Conservation (phyloP, 306 rosid species). For the Lotus japonicus region DNA sequence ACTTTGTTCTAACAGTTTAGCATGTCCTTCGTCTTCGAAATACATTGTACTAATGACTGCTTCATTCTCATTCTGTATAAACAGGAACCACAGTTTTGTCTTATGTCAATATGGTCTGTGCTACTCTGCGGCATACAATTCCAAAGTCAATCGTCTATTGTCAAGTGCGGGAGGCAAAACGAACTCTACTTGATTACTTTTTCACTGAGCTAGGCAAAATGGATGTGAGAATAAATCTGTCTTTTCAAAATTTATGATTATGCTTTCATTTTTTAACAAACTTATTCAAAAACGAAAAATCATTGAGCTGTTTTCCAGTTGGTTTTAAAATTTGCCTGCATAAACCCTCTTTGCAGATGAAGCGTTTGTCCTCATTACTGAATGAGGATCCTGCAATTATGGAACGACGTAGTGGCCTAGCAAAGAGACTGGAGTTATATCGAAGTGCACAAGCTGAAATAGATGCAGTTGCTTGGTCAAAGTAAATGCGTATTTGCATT, state of each 20-base stretch:
- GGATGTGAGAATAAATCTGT: slow-evolving; percentile 47
- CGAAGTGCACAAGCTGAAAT: slow-evolving; percentile 86
- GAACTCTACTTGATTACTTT: slow-evolving; percentile 79
- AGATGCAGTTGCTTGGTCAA: slow-evolving; percentile 89
- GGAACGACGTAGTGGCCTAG: slow-evolving; percentile 74
- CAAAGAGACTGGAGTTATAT: slow-evolving; percentile 86
- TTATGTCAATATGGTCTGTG: slow-evolving; percentile 82
- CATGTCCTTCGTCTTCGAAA: neutral
- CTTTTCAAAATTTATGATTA: neutral
- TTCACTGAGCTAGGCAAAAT: slow-evolving; percentile 78
- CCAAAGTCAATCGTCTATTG: slow-evolving; percentile 87
- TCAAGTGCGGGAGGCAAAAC: slow-evolving; percentile 94
- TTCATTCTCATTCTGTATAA: neutral
- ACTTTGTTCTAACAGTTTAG: slow-evolving; percentile 14
- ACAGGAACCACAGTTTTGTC: slow-evolving; percentile 82
- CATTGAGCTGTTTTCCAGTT: slow-evolving; percentile 13
- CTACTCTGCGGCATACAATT: slow-evolving; percentile 75
- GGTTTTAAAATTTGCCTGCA: neutral
- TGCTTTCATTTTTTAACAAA: neutral
- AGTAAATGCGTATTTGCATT: slow-evolving; percentile 32
- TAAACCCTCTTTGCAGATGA: slow-evolving; percentile 39
- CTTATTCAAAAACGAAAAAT: neutral
- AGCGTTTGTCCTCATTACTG: slow-evolving; percentile 67
- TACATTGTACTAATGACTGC: neutral
- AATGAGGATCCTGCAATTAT: slow-evolving; percentile 93